Base-by-base conservation (phyloP, 176 grass and related monocot genomes). In the Lolium rigidum region DNA sequence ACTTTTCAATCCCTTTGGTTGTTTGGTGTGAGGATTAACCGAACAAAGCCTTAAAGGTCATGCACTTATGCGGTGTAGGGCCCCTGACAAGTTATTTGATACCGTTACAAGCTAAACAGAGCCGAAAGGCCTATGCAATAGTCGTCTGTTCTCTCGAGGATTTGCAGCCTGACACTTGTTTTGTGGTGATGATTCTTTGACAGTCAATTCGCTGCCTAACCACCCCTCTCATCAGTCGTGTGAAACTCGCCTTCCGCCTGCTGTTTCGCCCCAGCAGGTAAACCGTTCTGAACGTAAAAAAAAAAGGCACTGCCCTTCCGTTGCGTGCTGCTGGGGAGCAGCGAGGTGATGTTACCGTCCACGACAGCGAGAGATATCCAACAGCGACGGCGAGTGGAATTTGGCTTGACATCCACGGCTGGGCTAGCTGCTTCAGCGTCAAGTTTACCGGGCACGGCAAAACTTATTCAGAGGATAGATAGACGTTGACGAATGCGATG, bases 131-230 rank as follows among this genome's bases (percentile, higher is more conserved):
- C 26, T 28, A 28, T 2, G 26, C 26, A 46, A 41, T 4, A 41
- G 39, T 71, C 38, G 39, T 70, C 26, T 70, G 15, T 62, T 74
- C 8, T 18, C 48, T 10, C 55, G n/a, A 26, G 83, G 61, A 38
- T 46, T 49, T 62, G 55, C 72, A 68, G 77, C 26, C 39, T 79
- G 54, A 28, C 52, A n/a, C 41, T 88, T 78, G 70, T 83, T 62
- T 22, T 13, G 62, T 68, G 63, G 6, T 63, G 22, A 18, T 14
- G 13, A 20, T 64, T 17, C 3, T 41, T 41, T 41, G 39, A 71
- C 4, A 31, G 76, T 85, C 76, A 67, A 66, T 80, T 86, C 74
- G 31, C 22, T 25, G 22, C 70, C 78, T 24, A 84, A 73, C 64
- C 2, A 21, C 10, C 24, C 9, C 31, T 74, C 74, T 74, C 17